phyloP scores from a whole-genome alignment of 2,329 filamentous ascomycete genomes.

The Xylaria sp. region DNA sequence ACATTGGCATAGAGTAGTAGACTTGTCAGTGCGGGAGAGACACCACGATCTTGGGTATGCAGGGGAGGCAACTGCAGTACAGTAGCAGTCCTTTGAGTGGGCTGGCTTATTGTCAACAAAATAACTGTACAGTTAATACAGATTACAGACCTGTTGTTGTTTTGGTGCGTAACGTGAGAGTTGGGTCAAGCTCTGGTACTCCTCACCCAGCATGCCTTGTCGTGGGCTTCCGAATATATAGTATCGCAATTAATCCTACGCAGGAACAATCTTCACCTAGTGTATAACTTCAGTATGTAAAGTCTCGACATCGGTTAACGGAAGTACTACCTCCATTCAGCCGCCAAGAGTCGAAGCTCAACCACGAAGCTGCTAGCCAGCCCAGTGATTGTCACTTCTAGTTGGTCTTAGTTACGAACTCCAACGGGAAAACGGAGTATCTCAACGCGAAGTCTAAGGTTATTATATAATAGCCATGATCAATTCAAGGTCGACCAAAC shows the following conservation, averaged over 20 bases:
- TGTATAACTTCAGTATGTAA: not conserved
- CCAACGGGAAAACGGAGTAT: constrained; percentile 16
- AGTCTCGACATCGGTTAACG: not conserved
- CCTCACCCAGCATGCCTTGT: not conserved
- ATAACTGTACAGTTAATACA: not conserved
- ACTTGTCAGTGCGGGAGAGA: constrained; percentile 45
- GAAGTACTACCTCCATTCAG: constrained; percentile 28
- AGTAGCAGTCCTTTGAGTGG: not conserved
- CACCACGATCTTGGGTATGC: constrained; percentile 39
- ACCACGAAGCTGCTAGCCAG: not conserved
- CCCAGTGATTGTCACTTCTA: not conserved
- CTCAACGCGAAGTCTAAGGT: constrained; percentile 19
- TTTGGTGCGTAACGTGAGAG: not conserved
- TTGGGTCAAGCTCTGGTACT: constrained; percentile 1
- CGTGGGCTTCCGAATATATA: not conserved
- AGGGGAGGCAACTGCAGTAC: constrained; percentile 7
- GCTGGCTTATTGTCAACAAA: not conserved
- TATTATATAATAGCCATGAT: constrained; percentile 10
- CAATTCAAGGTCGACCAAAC: not conserved
- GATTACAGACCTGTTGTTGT: not conserved
- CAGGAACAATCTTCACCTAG: not conserved
- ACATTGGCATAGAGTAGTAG: constrained; percentile 48
- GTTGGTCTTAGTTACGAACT: not conserved
- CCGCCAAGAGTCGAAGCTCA: constrained; percentile 1
- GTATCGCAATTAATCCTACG: too few relatives aligned